Conservation (phyloP, 306 rosid species). For the Quillaja saponaria region DNA sequence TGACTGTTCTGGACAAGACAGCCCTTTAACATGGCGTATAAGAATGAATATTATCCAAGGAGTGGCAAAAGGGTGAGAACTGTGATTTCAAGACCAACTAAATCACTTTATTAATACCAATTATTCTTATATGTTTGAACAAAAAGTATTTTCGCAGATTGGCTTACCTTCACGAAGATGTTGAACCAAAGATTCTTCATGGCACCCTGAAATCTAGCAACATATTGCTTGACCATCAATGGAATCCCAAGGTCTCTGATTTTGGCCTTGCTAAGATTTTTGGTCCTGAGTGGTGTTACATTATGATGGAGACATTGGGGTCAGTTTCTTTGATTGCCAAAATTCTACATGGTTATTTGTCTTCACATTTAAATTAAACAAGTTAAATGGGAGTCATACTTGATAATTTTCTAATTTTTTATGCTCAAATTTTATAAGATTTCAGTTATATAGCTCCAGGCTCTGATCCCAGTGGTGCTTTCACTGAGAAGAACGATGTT, state of each 20-base stretch:
- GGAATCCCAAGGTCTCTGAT: conserved; percentile 61
- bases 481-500: conserved; percentile 47
- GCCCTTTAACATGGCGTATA: conserved; percentile 61
- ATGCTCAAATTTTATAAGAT: conserved; percentile 5
- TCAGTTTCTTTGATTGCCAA: conserved; percentile 25
- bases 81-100: background rate
- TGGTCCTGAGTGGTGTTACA: conserved; percentile 31
- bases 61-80: conserved; percentile 69
- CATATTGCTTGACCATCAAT: conserved; percentile 55
- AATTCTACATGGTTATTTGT: background rate
- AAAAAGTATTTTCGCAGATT: conserved; percentile 44
- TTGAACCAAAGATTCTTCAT: conserved; percentile 58
- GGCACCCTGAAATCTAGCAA: conserved; percentile 52
- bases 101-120: background rate
- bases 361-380: background rate
- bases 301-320: conserved; percentile 46
- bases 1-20: conserved; percentile 39
- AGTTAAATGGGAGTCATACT: background rate
- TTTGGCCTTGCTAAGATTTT: conserved; percentile 53
- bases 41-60: conserved; percentile 56
- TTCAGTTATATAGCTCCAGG: conserved; percentile 48
- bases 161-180: conserved; percentile 68
- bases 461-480: conserved; percentile 26
- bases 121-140: background rate
- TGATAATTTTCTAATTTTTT: background rate